Evolutionary conservation across 163 green algal genomes (phyloP).

Genomic region (Volvox carteri): DNA sequence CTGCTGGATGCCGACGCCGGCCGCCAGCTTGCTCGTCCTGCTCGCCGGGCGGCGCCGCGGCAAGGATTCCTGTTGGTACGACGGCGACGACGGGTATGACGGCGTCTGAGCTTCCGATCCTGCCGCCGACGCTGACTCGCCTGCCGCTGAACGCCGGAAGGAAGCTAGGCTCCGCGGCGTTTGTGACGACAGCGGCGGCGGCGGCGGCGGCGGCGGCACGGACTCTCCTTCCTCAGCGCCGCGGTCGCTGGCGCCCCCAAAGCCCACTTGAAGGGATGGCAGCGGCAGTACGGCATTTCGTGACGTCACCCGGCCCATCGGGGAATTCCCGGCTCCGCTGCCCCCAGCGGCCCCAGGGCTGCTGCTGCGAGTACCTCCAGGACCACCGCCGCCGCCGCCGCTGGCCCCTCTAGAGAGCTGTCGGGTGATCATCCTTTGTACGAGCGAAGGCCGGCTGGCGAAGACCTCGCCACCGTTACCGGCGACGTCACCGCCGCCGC

Average conservation of each 20-base stretch:
- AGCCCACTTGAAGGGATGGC: no score
- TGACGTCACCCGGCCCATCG: background rate
- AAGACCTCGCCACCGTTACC: background rate
- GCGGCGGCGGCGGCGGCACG: background rate
- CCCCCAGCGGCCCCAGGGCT: background rate
- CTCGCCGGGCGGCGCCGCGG: background rate
- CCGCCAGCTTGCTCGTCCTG: constrained; percentile 7
- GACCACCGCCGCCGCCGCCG: background rate
- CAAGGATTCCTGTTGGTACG: background rate
- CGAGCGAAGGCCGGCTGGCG: background rate
- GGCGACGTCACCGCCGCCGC: background rate
- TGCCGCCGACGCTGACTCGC: background rate
- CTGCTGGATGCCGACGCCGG: background rate
- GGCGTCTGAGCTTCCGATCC: no score
- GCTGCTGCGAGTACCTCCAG: background rate
- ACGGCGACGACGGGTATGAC: background rate
- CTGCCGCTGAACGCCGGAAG: background rate
- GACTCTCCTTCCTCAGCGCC: background rate
- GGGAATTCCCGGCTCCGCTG: background rate
- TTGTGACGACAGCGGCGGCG: no score
- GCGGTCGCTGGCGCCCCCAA: background rate
- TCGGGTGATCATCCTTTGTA: background rate
- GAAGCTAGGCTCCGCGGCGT: background rate
- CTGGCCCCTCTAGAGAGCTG: background rate
- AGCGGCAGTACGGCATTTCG: constrained; percentile 22